These are phyloP conservation scores for Sonneratia caseolaris DNA, from an alignment of 345 rosid species.

Conservation along the genomic window DNA sequence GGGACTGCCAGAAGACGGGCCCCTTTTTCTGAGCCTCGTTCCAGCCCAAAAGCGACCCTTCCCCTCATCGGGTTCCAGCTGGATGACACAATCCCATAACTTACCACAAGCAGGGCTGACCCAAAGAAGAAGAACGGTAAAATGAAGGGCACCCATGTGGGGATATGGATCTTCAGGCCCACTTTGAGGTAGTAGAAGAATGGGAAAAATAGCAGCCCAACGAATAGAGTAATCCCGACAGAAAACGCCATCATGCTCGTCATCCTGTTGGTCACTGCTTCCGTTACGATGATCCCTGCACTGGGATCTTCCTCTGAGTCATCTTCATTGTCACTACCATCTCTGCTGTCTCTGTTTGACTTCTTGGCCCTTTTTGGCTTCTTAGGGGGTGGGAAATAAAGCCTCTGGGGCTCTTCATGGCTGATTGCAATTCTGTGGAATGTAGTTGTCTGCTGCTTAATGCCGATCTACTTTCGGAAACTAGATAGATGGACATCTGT, in stretches of 20 bases:
- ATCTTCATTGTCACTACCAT: slow-evolving; percentile 13
- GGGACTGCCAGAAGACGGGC: slow-evolving; percentile 92
- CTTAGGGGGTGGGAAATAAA: slow-evolving; percentile 57
- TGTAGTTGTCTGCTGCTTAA: slow-evolving; percentile 9
- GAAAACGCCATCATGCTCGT: slow-evolving; percentile 68
- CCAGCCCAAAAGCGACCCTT: slow-evolving; percentile 90
- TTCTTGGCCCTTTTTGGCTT: slow-evolving; percentile 40
- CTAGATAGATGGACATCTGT: slow-evolving; percentile 16
- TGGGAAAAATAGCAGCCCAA: slow-evolving; percentile 73
- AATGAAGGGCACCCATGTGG: slow-evolving; percentile 77
- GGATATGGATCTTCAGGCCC: slow-evolving; percentile 66
- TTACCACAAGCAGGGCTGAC: slow-evolving; percentile 66
- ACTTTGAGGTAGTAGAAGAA: slow-evolving; percentile 83
- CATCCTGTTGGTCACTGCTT: slow-evolving; percentile 89
- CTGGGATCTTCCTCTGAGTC: slow-evolving; percentile 27
- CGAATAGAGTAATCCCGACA: slow-evolving; percentile 61
- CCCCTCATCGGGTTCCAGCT: slow-evolving; percentile 92
- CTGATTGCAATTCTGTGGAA: slow-evolving; percentile 28
- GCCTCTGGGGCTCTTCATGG: slow-evolving; percentile 63
- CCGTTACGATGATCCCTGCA: slow-evolving; percentile 63
- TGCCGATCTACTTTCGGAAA: slow-evolving; percentile 5
- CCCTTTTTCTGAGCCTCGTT: slow-evolving; percentile 84
- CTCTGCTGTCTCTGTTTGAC: slow-evolving; percentile 19
- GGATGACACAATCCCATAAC: slow-evolving; percentile 81
- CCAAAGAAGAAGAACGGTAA: slow-evolving; percentile 85